Evolutionary conservation across 352 stramenopile genomes (phyloP).

Genomic region (Phytophthora sojae): DNA sequence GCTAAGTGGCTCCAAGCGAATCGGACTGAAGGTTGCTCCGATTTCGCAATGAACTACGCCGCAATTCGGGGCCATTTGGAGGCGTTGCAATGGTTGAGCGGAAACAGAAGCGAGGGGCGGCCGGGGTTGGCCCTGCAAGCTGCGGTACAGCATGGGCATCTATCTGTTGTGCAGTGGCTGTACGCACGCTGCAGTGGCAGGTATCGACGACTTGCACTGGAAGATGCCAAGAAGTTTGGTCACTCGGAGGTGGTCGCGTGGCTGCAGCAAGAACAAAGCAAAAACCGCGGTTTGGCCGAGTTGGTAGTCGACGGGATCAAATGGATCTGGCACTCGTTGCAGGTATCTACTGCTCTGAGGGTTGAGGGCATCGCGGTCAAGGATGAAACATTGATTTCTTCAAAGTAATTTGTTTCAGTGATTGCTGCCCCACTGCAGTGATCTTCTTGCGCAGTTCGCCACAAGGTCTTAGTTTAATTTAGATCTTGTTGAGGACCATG

Average conservation of each 20-base stretch:
- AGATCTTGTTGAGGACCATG: not conserved
- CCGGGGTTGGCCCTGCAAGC: conserved; percentile 1
- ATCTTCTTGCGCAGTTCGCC: not conserved
- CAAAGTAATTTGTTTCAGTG: not conserved
- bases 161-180: conserved; percentile 18
- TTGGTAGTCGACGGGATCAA: not conserved
- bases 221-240: not conserved
- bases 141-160: conserved; percentile 21
- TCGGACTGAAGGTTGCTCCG: conserved; percentile 6
- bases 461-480: not conserved
- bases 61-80: conserved; percentile 22
- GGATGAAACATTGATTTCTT: not conserved
- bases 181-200: not conserved
- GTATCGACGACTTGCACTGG: conserved; percentile 3
- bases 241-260: conserved; percentile 1
- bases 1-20: conserved; percentile 22
- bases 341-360: not conserved
- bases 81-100: conserved; percentile 50
- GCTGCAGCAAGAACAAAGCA: not conserved
- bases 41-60: conserved; percentile 31
- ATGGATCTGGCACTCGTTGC: not conserved
- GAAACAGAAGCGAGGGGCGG: conserved; percentile 37
- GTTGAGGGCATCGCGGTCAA: not conserved
- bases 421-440: not conserved
- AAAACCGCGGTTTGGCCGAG: not conserved